phyloP scores from a whole-genome alignment of 441 rosid species.

The Melastoma candidum region DNA sequence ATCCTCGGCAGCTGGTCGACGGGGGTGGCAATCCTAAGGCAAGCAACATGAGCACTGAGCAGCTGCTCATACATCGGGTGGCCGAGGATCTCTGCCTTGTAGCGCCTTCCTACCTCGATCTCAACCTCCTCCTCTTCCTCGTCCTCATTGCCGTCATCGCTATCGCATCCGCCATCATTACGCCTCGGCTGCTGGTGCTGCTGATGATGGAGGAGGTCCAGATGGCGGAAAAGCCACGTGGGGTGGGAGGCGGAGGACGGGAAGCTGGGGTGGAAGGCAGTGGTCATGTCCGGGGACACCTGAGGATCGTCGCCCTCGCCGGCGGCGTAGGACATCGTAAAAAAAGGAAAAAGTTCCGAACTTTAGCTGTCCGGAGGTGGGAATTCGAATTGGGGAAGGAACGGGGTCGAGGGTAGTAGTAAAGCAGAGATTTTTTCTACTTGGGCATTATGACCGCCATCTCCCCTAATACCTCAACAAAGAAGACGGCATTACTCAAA shows the following conservation, averaged over 20 bases:
- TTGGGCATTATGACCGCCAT: too few relatives aligned
- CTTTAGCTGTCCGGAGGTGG: too few relatives aligned
- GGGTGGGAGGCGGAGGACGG: constrained; percentile 8
- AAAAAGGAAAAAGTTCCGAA: too few relatives aligned
- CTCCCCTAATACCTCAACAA: too few relatives aligned
- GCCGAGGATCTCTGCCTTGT: constrained; percentile 26
- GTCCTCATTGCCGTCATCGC: background rate
- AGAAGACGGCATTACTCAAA: too few relatives aligned
- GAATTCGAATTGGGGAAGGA: too few relatives aligned
- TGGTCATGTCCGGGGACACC: too few relatives aligned
- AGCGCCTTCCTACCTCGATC: constrained; percentile 21
- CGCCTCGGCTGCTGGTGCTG: background rate
- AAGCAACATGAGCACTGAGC: constrained; percentile 30
- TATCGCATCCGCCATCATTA: background rate
- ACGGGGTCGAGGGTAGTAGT: too few relatives aligned
- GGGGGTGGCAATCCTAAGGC: constrained; percentile 32
- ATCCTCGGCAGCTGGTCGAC: constrained; percentile 34
- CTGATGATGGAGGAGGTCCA: constrained; percentile 16
- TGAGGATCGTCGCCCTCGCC: too few relatives aligned
- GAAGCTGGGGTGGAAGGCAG: too few relatives aligned
- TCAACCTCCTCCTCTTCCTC: background rate
- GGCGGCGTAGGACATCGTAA: too few relatives aligned
- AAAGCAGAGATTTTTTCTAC: too few relatives aligned
- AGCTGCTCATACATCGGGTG: constrained; percentile 37
- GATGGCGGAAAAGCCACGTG: background rate